Conservation (phyloP, 2,329 filamentous ascomycete species). For the Fragosphaeria purpurea region DNA sequence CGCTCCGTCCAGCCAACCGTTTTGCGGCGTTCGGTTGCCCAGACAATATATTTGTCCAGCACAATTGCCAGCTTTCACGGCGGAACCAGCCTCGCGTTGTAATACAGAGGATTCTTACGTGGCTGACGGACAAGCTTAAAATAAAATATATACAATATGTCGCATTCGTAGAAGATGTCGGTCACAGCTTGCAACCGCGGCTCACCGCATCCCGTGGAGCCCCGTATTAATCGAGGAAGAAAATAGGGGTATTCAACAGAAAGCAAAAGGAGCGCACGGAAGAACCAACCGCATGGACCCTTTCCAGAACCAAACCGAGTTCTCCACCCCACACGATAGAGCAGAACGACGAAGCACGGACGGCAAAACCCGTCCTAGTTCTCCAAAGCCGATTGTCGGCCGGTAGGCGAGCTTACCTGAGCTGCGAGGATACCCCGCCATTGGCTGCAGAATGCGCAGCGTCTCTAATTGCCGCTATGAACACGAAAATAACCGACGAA, state of each 20-base stretch:
- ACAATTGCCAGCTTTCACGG: no score
- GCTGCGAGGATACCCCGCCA: constrained; percentile 7
- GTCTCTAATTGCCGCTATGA: not conserved
- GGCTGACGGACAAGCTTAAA: no score
- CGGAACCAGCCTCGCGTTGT: no score
- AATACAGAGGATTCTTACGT: no score
- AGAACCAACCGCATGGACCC: constrained; percentile 1
- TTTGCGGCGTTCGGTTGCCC: no score
- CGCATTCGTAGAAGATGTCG: no score
- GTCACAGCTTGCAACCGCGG: no score
- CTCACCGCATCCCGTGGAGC: constrained; percentile 3
- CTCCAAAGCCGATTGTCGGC: constrained; percentile 10
- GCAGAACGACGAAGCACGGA: not conserved
- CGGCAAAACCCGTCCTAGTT: not conserved
- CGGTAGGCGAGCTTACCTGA: not conserved
- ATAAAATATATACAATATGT: no score
- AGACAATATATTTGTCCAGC: no score
- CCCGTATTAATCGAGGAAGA: constrained; percentile 7
- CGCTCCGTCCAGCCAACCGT: no score
- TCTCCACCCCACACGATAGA: no score
- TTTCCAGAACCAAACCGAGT: constrained; percentile 2
- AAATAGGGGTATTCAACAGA: constrained; percentile 11
- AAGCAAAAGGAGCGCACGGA: not conserved
- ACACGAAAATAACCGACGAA: constrained; percentile 5
- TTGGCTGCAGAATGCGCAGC: constrained; percentile 6